A percentile compares a stretch with the other conserved stretches of the same genome.
These are phyloP conservation scores for Lactarius tabidus DNA, from an alignment of 768 basidiomycete genomes.

Conservation along the genomic window DNA sequence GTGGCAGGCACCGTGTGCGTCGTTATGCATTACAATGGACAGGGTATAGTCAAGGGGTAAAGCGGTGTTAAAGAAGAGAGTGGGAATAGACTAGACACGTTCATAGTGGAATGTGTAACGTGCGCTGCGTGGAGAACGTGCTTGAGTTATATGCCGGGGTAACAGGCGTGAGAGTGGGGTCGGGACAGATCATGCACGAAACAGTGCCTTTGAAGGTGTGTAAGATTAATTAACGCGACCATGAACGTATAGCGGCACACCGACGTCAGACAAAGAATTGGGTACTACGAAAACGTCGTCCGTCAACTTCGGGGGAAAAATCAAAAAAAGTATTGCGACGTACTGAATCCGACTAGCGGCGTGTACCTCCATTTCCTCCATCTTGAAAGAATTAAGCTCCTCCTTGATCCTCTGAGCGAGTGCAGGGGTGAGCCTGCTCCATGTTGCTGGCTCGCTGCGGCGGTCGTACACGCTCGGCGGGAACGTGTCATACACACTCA, in stretches of 20 bases:
- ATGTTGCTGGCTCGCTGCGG: slow-evolving; percentile 93
- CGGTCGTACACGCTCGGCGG: slow-evolving; percentile 87
- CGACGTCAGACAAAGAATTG: slow-evolving; percentile 77
- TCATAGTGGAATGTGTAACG: slow-evolving; percentile 19
- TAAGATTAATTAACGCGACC: slow-evolving; percentile 5
- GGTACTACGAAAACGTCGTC: slow-evolving; percentile 46
- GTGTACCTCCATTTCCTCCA: slow-evolving; percentile 99
- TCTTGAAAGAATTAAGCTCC: slow-evolving; percentile 97
- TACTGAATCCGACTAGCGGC: slow-evolving; percentile 87
- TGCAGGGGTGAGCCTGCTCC: slow-evolving; percentile 92
- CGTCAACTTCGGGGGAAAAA: slow-evolving; percentile 10
- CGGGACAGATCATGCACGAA: slow-evolving; percentile 23
- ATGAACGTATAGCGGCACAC: slow-evolving; percentile 30
- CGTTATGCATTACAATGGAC: slow-evolving; percentile 29
- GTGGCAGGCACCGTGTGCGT: slow-evolving; percentile 24
- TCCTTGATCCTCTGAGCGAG: slow-evolving; percentile 97
- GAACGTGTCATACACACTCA: slow-evolving; percentile 98
- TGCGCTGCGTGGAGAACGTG: slow-evolving; percentile 12
- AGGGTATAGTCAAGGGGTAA: slow-evolving; percentile 26
- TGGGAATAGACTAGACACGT: not conserved
- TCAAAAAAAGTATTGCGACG: slow-evolving; percentile 34
- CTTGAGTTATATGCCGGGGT: slow-evolving; percentile 17
- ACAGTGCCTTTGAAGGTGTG: slow-evolving; percentile 6
- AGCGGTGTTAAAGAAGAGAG: slow-evolving; percentile 7
- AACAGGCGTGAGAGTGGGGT: slow-evolving; percentile 18